Percentiles rank a stretch among this genome's conserved stretches.
phyloP scores from a whole-genome alignment of 1,139 yeast genomes.

The Kluyveromyces marxianus region DNA sequence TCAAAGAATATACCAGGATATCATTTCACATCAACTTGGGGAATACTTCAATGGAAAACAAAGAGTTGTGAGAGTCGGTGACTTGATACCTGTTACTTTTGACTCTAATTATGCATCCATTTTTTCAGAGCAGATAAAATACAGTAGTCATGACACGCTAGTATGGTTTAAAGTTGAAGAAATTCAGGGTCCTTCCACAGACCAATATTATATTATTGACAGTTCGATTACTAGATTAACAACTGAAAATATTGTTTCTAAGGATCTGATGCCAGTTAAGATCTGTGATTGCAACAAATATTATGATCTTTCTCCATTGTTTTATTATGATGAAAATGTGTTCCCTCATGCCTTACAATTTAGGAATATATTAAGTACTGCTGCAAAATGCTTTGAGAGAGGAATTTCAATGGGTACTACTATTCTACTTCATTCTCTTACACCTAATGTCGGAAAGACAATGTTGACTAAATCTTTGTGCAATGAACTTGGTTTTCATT shows the following conservation, averaged over 20 bases:
- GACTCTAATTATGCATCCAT: constrained; percentile 45
- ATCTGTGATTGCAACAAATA: constrained; percentile 45
- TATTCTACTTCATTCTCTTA: constrained; percentile 57
- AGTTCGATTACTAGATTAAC: constrained; percentile 20
- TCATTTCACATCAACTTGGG: constrained; percentile 58
- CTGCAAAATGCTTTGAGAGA: constrained; percentile 32
- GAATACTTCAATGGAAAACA: constrained; percentile 49
- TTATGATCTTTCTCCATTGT: constrained; percentile 33
- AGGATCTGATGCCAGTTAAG: constrained; percentile 11
- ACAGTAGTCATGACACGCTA: constrained; percentile 41
- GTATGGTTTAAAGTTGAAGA: constrained; percentile 72
- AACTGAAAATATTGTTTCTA: constrained; percentile 15
- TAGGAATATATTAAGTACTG: constrained; percentile 42
- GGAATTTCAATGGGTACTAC: constrained; percentile 45
- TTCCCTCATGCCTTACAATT: constrained; percentile 51
- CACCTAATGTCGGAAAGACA: constrained; percentile 75
- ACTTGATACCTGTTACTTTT: constrained; percentile 67
- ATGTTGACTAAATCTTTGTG: constrained; percentile 52
- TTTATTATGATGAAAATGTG: constrained; percentile 27
- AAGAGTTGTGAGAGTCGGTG: constrained; percentile 55
- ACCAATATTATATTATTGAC: constrained; percentile 22
- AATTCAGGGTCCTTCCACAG: constrained; percentile 29
- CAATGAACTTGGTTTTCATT: constrained; percentile 55
- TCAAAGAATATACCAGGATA: constrained; percentile 65
- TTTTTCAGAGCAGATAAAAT: constrained; percentile 8